Evolutionary conservation across 371 early-diverging fungal species (phyloP).

Genomic region (Syncephalastrum sp.): DNA sequence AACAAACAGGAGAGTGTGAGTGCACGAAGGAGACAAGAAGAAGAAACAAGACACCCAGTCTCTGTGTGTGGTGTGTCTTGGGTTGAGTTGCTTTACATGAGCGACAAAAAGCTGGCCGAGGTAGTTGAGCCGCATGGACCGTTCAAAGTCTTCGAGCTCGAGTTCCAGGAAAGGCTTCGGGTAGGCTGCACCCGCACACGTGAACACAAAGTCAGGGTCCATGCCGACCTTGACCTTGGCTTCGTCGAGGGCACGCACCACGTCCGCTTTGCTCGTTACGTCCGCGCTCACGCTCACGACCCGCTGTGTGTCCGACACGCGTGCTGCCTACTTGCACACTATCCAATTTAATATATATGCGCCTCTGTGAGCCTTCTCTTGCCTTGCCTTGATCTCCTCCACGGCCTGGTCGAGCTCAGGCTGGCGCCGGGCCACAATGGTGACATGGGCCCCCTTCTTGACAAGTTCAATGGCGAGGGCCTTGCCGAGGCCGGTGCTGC

Average conservation of each 20-base stretch:
- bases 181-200: slow-evolving; percentile 75
- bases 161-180: slow-evolving; percentile 80
- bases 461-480: slow-evolving; percentile 76
- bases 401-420: slow-evolving; percentile 54
- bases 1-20: slow-evolving; percentile 1
- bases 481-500: slow-evolving; percentile 91
- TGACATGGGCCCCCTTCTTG: slow-evolving; percentile 79
- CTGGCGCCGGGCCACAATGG: slow-evolving; percentile 82
- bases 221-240: slow-evolving; percentile 57
- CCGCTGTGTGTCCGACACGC: slow-evolving; percentile 31
- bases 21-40: too few species aligned
- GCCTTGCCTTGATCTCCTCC: slow-evolving; percentile 53
- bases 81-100: slow-evolving; percentile 47
- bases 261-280: slow-evolving; percentile 54
- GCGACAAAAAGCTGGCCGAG: slow-evolving; percentile 75
- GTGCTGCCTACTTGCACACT: too few species aligned
- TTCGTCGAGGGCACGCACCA: slow-evolving; percentile 60
- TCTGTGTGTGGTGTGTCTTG: too few species aligned
- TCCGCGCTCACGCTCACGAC: slow-evolving; percentile 59
- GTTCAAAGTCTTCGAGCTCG: slow-evolving; percentile 58
- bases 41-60: too few species aligned
- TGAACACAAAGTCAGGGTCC: slow-evolving; percentile 73
- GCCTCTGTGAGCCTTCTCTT: not conserved
- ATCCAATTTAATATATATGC: too few species aligned
- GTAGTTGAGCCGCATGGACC: slow-evolving; percentile 75